Conservation (phyloP, 2,329 filamentous ascomycete species). For the Dactylellina sp. region DNA sequence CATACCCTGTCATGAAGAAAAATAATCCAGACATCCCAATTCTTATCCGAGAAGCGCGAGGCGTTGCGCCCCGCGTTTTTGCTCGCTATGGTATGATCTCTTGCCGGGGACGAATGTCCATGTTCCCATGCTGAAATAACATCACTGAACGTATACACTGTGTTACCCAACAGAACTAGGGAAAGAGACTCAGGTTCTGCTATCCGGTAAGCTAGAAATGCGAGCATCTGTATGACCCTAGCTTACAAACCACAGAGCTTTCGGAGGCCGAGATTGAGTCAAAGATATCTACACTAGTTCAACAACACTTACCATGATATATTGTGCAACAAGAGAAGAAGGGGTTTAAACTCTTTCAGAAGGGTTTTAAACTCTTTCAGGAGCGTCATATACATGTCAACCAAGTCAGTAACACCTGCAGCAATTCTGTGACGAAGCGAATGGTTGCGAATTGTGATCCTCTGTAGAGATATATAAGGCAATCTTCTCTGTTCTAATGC, state of each 20-base stretch:
- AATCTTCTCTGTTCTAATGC: no score
- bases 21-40: conserved; percentile 95
- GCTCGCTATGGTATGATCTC: conserved; percentile 83
- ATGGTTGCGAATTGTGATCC: no score
- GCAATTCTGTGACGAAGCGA: no score
- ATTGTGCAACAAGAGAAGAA: no score
- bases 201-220: conserved; percentile 65
- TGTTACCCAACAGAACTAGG: conserved; percentile 70
- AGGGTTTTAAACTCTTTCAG: no score
- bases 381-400: no score
- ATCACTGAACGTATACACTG: conserved; percentile 13
- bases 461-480: no score
- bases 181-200: conserved; percentile 74
- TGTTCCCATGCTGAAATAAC: background rate
- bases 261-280: conserved; percentile 78
- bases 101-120: background rate
- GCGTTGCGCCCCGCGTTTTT: conserved; percentile 85
- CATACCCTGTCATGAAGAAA: conserved; percentile 99
- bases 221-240: conserved; percentile 3
- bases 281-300: conserved; percentile 73
- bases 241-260: conserved; percentile 71
- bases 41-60: conserved; percentile 89
- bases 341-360: no score
- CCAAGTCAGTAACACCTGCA: no score
- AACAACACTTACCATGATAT: conserved; percentile 20